phyloP scores from a whole-genome alignment of 2,329 filamentous ascomycete species.

The Rhytidhysteron rufulum region DNA sequence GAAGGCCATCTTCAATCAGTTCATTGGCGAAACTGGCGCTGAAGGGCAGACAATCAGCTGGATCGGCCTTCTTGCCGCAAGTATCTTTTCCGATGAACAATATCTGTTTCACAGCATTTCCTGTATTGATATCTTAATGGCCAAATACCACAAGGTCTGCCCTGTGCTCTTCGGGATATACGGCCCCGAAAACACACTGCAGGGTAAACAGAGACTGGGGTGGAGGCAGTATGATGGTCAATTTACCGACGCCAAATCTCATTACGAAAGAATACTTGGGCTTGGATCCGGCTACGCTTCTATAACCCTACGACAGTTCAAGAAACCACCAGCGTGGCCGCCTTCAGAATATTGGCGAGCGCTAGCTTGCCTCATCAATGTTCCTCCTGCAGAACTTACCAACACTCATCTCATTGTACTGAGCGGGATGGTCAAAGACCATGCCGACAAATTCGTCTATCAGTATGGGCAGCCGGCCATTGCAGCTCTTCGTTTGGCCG shows the following conservation, averaged over 20 bases:
- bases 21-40: conserved; percentile 37
- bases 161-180: conserved; percentile 82
- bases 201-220: conserved; percentile 29
- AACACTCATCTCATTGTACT: conserved; percentile 49
- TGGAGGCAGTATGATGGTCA: conserved; percentile 25
- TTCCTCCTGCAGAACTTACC: conserved; percentile 52
- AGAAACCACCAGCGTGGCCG: conserved; percentile 67
- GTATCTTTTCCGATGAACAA: conserved; percentile 66
- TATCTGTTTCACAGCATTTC: conserved; percentile 65
- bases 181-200: conserved; percentile 66
- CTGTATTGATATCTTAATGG: conserved; percentile 78
- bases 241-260: conserved; percentile 66
- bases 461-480: conserved; percentile 77
- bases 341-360: conserved; percentile 78
- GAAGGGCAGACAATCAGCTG: conserved; percentile 59
- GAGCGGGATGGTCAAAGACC: conserved; percentile 55
- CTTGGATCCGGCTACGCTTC: conserved; percentile 81
- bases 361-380: conserved; percentile 72
- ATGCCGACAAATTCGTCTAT: conserved; percentile 69
- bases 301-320: conserved; percentile 68
- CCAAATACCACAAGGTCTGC: conserved; percentile 77
- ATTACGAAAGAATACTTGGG: conserved; percentile 79
- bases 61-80: conserved; percentile 71
- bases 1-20: conserved; percentile 67
- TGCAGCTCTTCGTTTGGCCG: conserved; percentile 65